Conservation (phyloP, 352 stramenopile genomes). For the Stramenopiles sp. region DNA sequence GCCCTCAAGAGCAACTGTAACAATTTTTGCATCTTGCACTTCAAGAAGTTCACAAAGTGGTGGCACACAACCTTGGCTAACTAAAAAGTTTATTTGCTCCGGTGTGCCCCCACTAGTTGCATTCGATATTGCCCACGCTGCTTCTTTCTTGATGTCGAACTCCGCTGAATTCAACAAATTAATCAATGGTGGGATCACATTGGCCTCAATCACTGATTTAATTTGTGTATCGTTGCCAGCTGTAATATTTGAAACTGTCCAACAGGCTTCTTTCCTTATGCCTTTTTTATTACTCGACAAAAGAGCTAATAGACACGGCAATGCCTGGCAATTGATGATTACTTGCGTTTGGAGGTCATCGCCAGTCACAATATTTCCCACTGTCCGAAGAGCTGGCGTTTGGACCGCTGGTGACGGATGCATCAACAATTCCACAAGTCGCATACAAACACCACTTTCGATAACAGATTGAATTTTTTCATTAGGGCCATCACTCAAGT, state of each 20-base stretch:
- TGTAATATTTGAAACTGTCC: conserved; percentile 99
- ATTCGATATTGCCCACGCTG: conserved; percentile 95
- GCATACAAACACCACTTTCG: conserved; percentile 78
- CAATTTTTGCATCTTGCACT: conserved; percentile 89
- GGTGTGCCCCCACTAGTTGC: conserved; percentile 76
- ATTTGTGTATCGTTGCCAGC: conserved; percentile 97
- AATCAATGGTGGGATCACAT: conserved; percentile 91
- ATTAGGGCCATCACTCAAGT: conserved; percentile 92
- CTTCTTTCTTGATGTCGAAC: conserved; percentile 96
- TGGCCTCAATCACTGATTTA: conserved; percentile 84
- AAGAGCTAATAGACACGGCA: conserved; percentile 82
- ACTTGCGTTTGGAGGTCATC: conserved; percentile 97
- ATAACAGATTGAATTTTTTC: conserved; percentile 98
- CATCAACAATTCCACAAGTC: conserved; percentile 84
- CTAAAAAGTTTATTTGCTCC: conserved; percentile 88
- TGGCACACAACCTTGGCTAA: conserved; percentile 80
- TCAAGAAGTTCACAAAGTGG: conserved; percentile 88
- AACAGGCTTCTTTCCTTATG: conserved; percentile 95
- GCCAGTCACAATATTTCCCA: conserved; percentile 98
- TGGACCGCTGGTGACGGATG: conserved; percentile 52
- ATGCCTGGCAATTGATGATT: conserved; percentile 90
- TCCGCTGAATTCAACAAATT: conserved; percentile 81
- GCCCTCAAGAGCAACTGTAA: conserved; percentile 91
- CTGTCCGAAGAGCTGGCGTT: conserved; percentile 49
- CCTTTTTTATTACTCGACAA: conserved; percentile 83